Evolutionary conservation across 345 rosid species (phyloP).

Genomic region (Geranium rotundifolium): DNA sequence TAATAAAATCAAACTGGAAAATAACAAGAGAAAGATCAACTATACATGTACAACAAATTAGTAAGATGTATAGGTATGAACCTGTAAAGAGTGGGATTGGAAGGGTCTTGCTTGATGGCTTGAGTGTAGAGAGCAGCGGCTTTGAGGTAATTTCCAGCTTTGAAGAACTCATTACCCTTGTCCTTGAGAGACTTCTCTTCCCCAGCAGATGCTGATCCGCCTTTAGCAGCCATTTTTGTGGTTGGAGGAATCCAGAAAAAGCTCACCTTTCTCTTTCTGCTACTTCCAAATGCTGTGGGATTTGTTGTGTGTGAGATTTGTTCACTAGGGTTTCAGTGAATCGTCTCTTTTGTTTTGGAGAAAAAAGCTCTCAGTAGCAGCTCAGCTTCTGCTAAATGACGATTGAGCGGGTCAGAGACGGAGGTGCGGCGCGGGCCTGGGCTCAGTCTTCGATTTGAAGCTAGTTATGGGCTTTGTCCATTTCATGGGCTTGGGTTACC

Average conservation of each 20-base stretch:
- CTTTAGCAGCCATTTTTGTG: constrained; percentile 24
- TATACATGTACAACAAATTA: too few relatives aligned
- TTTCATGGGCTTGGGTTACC: too few relatives aligned
- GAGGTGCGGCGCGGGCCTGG: too few relatives aligned
- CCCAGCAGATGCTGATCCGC: constrained; percentile 32
- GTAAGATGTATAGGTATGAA: constrained; percentile 3
- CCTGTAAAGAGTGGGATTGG: constrained; percentile 90
- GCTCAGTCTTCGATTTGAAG: too few relatives aligned
- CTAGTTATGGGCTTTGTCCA: too few relatives aligned
- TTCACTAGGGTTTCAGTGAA: too few relatives aligned
- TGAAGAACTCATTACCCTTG: constrained; percentile 87
- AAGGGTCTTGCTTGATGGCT: constrained; percentile 90
- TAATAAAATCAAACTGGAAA: neutral
- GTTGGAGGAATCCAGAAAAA: neutral
- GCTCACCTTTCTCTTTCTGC: neutral
- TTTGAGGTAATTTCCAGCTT: constrained; percentile 90
- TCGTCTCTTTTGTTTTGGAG: too few relatives aligned
- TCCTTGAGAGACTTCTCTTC: constrained; percentile 58
- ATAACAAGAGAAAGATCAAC: neutral
- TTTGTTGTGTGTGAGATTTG: too few relatives aligned
- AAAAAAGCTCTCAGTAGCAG: too few relatives aligned
- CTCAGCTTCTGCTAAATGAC: too few relatives aligned
- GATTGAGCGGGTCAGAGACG: too few relatives aligned
- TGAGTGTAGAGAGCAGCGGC: constrained; percentile 98
- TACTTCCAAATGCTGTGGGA: neutral